phyloP scores from a whole-genome alignment of 2,329 filamentous ascomycete genomes.

The Aspergillus sp. region DNA sequence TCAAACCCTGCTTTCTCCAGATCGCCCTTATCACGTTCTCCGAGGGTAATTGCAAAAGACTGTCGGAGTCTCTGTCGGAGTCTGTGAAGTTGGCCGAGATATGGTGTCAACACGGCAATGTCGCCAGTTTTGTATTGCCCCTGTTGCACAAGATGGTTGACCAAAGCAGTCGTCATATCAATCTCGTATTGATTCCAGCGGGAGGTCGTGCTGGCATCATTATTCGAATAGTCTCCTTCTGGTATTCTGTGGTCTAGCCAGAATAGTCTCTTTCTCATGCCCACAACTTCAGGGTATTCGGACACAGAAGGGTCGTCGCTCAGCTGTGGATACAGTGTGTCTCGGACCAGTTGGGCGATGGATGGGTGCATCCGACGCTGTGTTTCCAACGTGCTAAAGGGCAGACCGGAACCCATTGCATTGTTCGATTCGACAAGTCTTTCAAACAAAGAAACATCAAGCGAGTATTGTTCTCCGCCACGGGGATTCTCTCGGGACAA shows the following conservation, averaged over 20 bases:
- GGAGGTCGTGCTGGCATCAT: slow-evolving; percentile 30
- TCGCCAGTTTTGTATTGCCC: slow-evolving; percentile 56
- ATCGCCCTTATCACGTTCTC: slow-evolving; percentile 58
- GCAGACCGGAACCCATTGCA: slow-evolving; percentile 19
- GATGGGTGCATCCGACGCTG: slow-evolving; percentile 64
- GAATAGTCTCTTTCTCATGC: slow-evolving; percentile 46
- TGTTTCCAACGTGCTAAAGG: slow-evolving; percentile 45
- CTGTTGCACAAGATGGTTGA: slow-evolving; percentile 62
- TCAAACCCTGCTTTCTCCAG: slow-evolving; percentile 40
- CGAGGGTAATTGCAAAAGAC: slow-evolving; percentile 57
- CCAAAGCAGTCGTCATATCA: slow-evolving; percentile 58
- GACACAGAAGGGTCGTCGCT: slow-evolving; percentile 43
- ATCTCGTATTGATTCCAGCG: slow-evolving; percentile 54
- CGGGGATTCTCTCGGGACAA: slow-evolving; percentile 26
- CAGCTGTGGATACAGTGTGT: slow-evolving; percentile 54
- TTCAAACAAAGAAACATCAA: slow-evolving; percentile 52
- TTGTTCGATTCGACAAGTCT: slow-evolving; percentile 35
- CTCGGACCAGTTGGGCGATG: slow-evolving; percentile 55
- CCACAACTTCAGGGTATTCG: slow-evolving; percentile 39
- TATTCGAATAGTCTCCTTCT: slow-evolving; percentile 31
- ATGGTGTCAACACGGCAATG: slow-evolving; percentile 66
- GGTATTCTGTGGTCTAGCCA: slow-evolving; percentile 47
- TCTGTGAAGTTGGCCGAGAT: slow-evolving; percentile 49
- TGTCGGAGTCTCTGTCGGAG: slow-evolving; percentile 33
- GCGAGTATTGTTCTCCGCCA: slow-evolving; percentile 33